Conservation (phyloP, 2,329 filamentous ascomycete genomes). For the Calonectria hongkongensis region DNA sequence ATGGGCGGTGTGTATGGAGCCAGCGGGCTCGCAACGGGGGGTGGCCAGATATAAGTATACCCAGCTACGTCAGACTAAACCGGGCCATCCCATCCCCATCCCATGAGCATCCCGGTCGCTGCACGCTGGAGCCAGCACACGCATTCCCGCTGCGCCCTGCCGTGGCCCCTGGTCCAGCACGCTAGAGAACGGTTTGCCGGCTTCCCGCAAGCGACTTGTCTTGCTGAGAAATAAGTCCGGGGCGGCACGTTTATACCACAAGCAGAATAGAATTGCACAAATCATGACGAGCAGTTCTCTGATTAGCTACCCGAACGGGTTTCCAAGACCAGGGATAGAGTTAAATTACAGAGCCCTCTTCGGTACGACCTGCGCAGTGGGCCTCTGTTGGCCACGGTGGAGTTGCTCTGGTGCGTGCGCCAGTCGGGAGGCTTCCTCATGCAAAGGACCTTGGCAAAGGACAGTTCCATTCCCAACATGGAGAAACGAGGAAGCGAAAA, state of each 20-base stretch:
- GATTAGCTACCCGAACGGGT: conserved; percentile 2
- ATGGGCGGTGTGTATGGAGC: conserved; percentile 23
- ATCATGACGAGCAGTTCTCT: neutral
- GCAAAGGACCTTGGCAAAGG: neutral
- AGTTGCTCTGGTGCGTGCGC: neutral
- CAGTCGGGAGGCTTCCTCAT: neutral
- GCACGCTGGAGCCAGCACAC: neutral
- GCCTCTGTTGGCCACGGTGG: neutral
- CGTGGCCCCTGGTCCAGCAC: neutral
- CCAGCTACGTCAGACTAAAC: conserved; percentile 19
- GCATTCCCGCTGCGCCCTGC: conserved; percentile 10
- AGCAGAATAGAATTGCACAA: neutral
- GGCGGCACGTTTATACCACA: neutral
- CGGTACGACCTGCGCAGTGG: conserved; percentile 10
- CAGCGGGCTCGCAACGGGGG: conserved; percentile 7
- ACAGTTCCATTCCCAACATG: neutral
- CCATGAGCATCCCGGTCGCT: neutral
- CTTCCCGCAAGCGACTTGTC: neutral
- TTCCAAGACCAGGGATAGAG: conserved; percentile 6
- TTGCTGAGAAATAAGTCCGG: neutral
- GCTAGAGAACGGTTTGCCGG: neutral
- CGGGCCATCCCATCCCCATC: neutral
- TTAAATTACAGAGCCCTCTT: conserved; percentile 8
- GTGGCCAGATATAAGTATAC: conserved; percentile 20
- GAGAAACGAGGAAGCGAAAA: too few species aligned